These are phyloP conservation scores for Steccherinum ochraceum DNA, from an alignment of 768 basidiomycete genomes.

Conservation along the genomic window DNA sequence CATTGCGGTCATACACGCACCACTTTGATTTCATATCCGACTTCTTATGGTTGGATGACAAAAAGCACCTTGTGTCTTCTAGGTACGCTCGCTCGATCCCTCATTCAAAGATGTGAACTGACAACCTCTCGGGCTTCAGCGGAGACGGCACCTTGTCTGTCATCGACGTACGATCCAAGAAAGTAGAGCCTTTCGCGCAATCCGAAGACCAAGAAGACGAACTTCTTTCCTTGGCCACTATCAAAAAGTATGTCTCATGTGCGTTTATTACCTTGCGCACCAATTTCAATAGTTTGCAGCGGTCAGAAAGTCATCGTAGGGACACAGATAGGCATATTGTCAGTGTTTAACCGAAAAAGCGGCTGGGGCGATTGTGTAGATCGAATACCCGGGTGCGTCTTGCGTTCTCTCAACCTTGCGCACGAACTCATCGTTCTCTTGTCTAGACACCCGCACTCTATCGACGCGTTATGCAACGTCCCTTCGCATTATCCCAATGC, in stretches of 20 bases:
- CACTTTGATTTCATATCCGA: slow-evolving; percentile 96
- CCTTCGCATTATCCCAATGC: slow-evolving; percentile 55
- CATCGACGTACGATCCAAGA: slow-evolving; percentile 83
- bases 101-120: not conserved
- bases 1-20: slow-evolving; percentile 66
- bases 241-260: slow-evolving; percentile 77
- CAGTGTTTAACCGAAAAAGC: slow-evolving; percentile 80
- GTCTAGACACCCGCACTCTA: slow-evolving; percentile 82
- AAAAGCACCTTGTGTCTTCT: slow-evolving; percentile 62
- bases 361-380: slow-evolving; percentile 94
- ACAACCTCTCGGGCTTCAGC: slow-evolving; percentile 31
- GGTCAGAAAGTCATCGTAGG: slow-evolving; percentile 83
- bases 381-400: slow-evolving; percentile 71
- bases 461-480: slow-evolving; percentile 79
- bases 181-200: slow-evolving; percentile 68
- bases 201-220: slow-evolving; percentile 98
- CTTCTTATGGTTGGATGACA: slow-evolving; percentile 80
- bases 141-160: slow-evolving; percentile 93
- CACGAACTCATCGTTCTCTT: not conserved
- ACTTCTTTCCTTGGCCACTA: slow-evolving; percentile 75
- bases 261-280: not conserved
- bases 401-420: not conserved
- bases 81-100: slow-evolving; percentile 47
- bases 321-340: slow-evolving; percentile 83
- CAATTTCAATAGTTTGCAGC: too few species aligned